These are phyloP conservation scores for Jimgerdemannia lactiflua DNA, from an alignment of 192 early-diverging fungal genomes.

Conservation along the genomic window DNA sequence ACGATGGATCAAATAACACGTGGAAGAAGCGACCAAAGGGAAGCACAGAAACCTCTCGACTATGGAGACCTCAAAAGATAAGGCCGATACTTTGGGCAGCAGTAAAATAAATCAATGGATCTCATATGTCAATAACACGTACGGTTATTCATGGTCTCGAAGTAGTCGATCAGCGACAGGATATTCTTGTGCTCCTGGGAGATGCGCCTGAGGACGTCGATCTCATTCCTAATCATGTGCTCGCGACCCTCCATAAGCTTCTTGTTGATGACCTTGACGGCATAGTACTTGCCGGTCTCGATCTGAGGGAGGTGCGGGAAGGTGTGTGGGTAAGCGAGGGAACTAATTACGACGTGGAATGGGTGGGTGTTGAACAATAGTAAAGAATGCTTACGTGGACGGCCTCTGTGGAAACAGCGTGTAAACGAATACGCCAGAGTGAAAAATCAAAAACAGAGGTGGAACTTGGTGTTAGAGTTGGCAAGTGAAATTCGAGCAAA, in stretches of 20 bases:
- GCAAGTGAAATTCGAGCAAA: not conserved
- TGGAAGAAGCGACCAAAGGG: not conserved
- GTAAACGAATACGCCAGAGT: not conserved
- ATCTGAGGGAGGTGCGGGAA: conserved; percentile 33
- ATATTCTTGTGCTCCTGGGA: conserved; percentile 72
- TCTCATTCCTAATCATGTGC: conserved; percentile 71
- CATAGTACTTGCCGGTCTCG: conserved; percentile 65
- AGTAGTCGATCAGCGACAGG: conserved; percentile 72
- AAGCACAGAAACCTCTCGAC: not conserved
- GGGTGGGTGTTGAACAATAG: not conserved
- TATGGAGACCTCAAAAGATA: not conserved
- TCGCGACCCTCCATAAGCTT: conserved; percentile 66
- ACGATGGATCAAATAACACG: too few species aligned
- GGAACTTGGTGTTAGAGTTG: not conserved
- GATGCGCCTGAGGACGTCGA: conserved; percentile 63
- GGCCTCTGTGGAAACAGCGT: conserved; percentile 34
- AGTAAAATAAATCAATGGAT: not conserved
- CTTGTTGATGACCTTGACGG: conserved; percentile 82
- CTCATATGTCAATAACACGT: conserved; percentile 11
- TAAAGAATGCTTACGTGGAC: conserved; percentile 41
- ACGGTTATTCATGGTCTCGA: conserved; percentile 73
- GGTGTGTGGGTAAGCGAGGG: not conserved
- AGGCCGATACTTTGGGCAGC: conserved; percentile 4
- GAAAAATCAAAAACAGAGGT: not conserved
- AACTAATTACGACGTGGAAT: too few species aligned